Evolutionary conservation across 345 rosid genomes (phyloP), one percentile per base, ranked within the genome.

Genomic region (Nephelium lappaceum): DNA sequence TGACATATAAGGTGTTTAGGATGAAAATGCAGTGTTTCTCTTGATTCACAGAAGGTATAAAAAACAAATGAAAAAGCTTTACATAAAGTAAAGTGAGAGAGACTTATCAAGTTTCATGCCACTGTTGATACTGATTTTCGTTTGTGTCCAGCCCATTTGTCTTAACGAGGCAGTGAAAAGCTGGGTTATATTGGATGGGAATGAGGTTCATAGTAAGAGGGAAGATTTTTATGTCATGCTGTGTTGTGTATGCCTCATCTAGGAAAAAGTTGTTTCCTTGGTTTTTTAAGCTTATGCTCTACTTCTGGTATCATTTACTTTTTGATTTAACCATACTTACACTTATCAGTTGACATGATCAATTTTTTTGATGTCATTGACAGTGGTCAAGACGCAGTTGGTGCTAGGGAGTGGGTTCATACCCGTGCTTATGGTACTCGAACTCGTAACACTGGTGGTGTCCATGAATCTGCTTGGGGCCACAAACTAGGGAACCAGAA

Each of bases 401-500:
- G 80, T 77, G 55, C 72, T 72, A 69, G 78, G 80, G 69, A 72
- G 27, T 19, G 76, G 73, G 58, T 53, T 69, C 81, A 45, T 19
- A 78, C 80, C 23, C 77, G 72, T 78, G 75, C 69, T 41, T 71
- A 63, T 27, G 77, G 86, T 62, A 74, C 81, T 21, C 76, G 72
- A 78, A 67, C 57, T 42, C 72, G 58, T 21, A 79, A 84, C 55
- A 76, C 77, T 11, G 82, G 85, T 64, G 47, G 74, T 72, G 83
- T 84, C 51, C 57, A 51, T 4, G 75, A 77, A 38, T 60, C 25
- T 49, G 80, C 66, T 49, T 60, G 73, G 39, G 74, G 80, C 5
- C 64, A 79, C 8, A 76, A 78, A 57, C 76, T 76, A 42, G 83
- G 77, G 58, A 79, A 82, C 39, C 80, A 66, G 45, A 79, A 82